phyloP scores from a whole-genome alignment of 345 rosid genomes.

The Sonneratia caseolaris region DNA sequence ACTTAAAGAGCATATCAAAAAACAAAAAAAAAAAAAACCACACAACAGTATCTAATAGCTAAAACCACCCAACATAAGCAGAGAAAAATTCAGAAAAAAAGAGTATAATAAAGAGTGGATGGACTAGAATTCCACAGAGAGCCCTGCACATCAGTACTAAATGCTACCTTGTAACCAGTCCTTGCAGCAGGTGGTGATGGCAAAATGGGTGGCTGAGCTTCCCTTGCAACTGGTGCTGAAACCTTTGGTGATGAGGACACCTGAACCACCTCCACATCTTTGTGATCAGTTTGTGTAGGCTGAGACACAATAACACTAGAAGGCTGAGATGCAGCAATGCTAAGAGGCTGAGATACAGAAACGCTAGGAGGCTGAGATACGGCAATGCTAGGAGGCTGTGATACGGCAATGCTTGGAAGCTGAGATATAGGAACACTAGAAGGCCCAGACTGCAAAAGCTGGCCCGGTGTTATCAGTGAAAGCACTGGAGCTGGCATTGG shows the following conservation, averaged over 20 bases:
- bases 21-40: too few species aligned
- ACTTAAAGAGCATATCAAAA: too few species aligned
- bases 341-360: slow-evolving; percentile 13
- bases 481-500: slow-evolving; percentile 33
- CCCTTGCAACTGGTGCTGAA: slow-evolving; percentile 30
- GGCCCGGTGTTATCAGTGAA: slow-evolving; percentile 60
- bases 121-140: neutral
- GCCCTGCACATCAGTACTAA: neutral
- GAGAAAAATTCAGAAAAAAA: neutral
- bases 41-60: too few species aligned
- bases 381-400: slow-evolving; percentile 20
- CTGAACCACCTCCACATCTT: slow-evolving; percentile 64
- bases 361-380: neutral
- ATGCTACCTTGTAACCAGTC: slow-evolving; percentile 36
- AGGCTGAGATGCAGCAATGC: slow-evolving; percentile 16
- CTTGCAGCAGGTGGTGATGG: slow-evolving; percentile 65
- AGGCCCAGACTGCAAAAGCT: slow-evolving; percentile 43
- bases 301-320: slow-evolving; percentile 8
- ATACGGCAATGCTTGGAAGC: neutral
- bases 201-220: slow-evolving; percentile 72
- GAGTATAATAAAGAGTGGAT: neutral
- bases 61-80: too few species aligned
- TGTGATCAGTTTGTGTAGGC: slow-evolving; percentile 31
- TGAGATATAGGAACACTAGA: too few species aligned
- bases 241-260: slow-evolving; percentile 37